Conservation (phyloP, 345 rosid genomes). For the Gossypium longicalyx region DNA sequence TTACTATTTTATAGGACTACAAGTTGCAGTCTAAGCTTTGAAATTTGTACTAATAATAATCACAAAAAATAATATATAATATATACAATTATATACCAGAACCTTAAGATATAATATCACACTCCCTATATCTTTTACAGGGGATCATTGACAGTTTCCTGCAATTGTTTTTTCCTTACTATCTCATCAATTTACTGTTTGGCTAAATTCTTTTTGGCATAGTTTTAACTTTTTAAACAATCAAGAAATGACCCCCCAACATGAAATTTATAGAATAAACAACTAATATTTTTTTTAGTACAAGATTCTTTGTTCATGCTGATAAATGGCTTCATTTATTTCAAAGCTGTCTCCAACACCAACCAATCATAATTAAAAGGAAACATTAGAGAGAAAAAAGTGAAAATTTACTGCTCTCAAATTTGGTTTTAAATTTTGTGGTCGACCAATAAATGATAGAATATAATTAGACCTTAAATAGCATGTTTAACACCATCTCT, state of each 20-base stretch:
- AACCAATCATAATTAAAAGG: neutral
- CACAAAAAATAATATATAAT: neutral
- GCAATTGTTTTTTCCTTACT: neutral
- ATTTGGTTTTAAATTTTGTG: neutral
- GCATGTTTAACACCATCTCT: neutral
- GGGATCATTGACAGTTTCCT: neutral
- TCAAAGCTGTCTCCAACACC: neutral
- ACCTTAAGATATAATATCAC: neutral
- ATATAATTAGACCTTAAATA: neutral
- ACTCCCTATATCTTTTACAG: neutral
- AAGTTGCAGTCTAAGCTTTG: neutral
- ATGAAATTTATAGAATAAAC: neutral
- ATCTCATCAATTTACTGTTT: neutral
- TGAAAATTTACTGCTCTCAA: neutral
- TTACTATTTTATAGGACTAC: neutral
- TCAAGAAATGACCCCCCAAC: neutral
- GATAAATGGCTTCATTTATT: constrained; percentile 3
- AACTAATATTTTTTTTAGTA: neutral
- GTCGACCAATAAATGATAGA: neutral
- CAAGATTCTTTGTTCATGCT: neutral
- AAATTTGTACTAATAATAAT: neutral
- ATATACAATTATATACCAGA: neutral
- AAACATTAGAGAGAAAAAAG: neutral
- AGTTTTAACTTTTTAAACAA: neutral
- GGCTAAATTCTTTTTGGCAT: neutral